Evolutionary conservation across 305 asterid genomes (phyloP), one percentile per base, ranked within the genome.

Genomic region (Euphrasia arctica): DNA sequence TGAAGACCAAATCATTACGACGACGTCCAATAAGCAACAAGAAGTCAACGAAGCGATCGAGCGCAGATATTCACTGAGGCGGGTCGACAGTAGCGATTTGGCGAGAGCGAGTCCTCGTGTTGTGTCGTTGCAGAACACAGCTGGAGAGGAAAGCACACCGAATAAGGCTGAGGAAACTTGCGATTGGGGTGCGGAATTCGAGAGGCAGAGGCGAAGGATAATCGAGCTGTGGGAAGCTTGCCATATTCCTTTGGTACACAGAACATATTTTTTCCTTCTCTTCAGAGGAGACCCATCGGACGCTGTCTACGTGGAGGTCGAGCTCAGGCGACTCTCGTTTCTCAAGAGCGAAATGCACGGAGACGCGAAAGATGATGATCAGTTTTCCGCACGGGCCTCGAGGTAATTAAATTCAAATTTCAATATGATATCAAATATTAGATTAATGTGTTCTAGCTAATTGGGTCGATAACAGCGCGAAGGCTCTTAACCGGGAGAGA

Each of bases 211-310:
- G 73, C 73, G 70, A 61, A 89, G 88, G 52, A 90, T 94, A 54
- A 79, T 88, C 47, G 76, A 82, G 69, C 93, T 90, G 8, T 94
- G 97, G 99, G 76, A 82, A 64, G 78, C 74, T 59, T 94, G 96
- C 74, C 63, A 78, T 81, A 82, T 72, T 12, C 85, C 96, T 36
- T 73, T 94, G 41, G 85, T 81, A 50, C 97, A 90, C 32, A 79
- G 99, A 66, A 86, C 88, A 73, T 93, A 85, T 63, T 94, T 94
- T 59, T 83, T 74, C 78, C 74, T 94, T 29, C 94, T 94, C 67
- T 86, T 94, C 51, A 77, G 75, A 69, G 99, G 99, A 58, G 98
- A 94, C 63, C 98, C 90, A 63, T 76, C 95, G 3, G 97, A 94
- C 10, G 80, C 91, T 14, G 84, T 94, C 27, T 94, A 94, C 81